Base-by-base conservation (phyloP, 129 eudicot genomes). In the Helianthus tuberosus region DNA sequence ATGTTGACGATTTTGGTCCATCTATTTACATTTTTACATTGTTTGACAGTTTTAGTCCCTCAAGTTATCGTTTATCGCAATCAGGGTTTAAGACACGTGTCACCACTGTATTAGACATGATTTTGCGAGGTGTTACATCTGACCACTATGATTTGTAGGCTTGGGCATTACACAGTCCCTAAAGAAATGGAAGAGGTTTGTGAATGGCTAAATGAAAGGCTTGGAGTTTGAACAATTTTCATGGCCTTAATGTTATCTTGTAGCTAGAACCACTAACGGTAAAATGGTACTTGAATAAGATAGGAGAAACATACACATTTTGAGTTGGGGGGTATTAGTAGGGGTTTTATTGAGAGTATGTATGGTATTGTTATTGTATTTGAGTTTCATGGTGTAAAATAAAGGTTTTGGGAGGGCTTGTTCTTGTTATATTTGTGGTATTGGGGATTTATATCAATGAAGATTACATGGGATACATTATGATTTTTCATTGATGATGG, bases 121-220 rank as follows among this genome's bases (percentile, higher is more conserved):
- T n/a, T n/a, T n/a, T n/a, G n/a, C n/a, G n/a, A n/a, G n/a, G n/a
- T n/a, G n/a, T n/a, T n/a, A n/a, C n/a, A n/a, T n/a, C n/a, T n/a
- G n/a, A n/a, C n/a, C n/a, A n/a, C n/a, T 39, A 39, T 68, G 32
- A 38, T 66, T 80, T 52, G 65, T 85, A 95, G 99, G 86, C 86
- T 95, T 49, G 99, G 94, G 17, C 99, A 95, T 80, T 89, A 87
- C 68, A 95, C 97, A 6, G 84, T 89, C 62, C 96, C 99, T 8
- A 89, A 79, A 77, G 97, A 91, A 80, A 95, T 95, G 97, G 86
- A 89, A 29, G 99, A 91, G 63, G 94, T 95, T 3, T 89, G 94
- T 70, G 75, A 70, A 29, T 95, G 97, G 96, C 78, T 95, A 63
- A 82, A 73, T 50, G 73, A 81, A 4, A 83, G 97, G 91, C 84